phyloP scores from a whole-genome alignment of 1,139 yeast genomes.

The Pichiaceae sp. region DNA sequence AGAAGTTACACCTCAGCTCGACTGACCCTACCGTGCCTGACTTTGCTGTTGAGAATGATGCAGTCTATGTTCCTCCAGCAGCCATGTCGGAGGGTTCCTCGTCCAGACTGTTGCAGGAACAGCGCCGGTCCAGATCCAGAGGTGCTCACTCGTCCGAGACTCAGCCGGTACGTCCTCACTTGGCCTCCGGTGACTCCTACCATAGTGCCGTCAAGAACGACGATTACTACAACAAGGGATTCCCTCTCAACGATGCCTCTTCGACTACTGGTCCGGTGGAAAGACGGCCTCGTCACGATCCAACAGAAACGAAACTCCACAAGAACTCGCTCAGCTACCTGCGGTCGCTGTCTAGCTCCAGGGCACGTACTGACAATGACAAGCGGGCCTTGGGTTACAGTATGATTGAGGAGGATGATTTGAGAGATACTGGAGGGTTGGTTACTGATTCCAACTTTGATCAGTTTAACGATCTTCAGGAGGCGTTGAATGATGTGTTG shows the following conservation, averaged over 20 bases:
- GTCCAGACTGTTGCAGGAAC: slow-evolving; percentile 33
- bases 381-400: slow-evolving; percentile 18
- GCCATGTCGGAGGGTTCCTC: slow-evolving; percentile 32
- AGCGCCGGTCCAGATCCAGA: slow-evolving; percentile 20
- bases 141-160: slow-evolving; percentile 15
- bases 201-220: slow-evolving; percentile 31
- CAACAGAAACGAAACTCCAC: slow-evolving; percentile 12
- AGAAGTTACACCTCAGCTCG: slow-evolving; percentile 13
- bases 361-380: slow-evolving; percentile 36
- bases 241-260: slow-evolving; percentile 5
- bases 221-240: slow-evolving; percentile 14
- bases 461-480: slow-evolving; percentile 24
- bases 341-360: slow-evolving; percentile 54
- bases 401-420: slow-evolving; percentile 18
- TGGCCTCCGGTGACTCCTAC: slow-evolving; percentile 62
- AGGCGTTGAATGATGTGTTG: slow-evolving; percentile 27
- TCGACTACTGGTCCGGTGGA: slow-evolving; percentile 9
- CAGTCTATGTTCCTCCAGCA: slow-evolving; percentile 28
- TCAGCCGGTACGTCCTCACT: slow-evolving; percentile 34
- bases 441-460: slow-evolving; percentile 24
- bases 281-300: slow-evolving; percentile 26
- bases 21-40: slow-evolving; percentile 21
- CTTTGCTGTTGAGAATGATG: slow-evolving; percentile 25
- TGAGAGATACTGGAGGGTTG: slow-evolving; percentile 30
- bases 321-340: slow-evolving; percentile 34